Evolutionary conservation across 805 yeast genomes (phyloP).

Genomic region (Clavispora phyllophila): DNA sequence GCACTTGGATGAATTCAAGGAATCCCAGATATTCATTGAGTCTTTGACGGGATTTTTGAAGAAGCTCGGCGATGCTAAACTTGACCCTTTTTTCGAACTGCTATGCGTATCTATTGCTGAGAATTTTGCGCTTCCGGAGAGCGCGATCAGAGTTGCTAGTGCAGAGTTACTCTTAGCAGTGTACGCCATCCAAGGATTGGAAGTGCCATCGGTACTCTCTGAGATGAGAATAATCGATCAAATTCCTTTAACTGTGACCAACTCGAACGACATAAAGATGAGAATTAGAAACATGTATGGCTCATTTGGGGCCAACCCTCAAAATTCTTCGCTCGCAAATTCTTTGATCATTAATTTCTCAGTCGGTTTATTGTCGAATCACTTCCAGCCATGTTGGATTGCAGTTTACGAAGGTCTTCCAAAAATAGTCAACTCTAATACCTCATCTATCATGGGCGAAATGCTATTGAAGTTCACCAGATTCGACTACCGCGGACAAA

Average conservation of each 20-base stretch:
- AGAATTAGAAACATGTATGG: slow-evolving; percentile 45
- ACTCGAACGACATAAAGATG: slow-evolving; percentile 69
- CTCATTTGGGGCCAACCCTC: slow-evolving; percentile 18
- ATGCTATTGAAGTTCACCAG: slow-evolving; percentile 34
- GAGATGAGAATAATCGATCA: slow-evolving; percentile 53
- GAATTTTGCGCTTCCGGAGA: slow-evolving; percentile 47
- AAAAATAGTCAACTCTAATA: slow-evolving; percentile 25
- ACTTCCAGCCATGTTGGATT: slow-evolving; percentile 83
- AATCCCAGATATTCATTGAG: slow-evolving; percentile 34
- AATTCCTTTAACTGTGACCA: slow-evolving; percentile 61
- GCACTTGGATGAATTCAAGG: slow-evolving; percentile 20
- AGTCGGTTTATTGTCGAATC: slow-evolving; percentile 64
- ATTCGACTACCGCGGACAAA: slow-evolving; percentile 18
- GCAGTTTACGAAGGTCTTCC: slow-evolving; percentile 63
- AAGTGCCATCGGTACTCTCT: slow-evolving; percentile 38
- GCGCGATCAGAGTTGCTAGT: slow-evolving; percentile 45
- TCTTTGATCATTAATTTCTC: slow-evolving; percentile 30
- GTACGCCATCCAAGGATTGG: slow-evolving; percentile 14
- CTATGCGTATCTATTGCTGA: slow-evolving; percentile 12
- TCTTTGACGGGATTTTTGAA: slow-evolving; percentile 27
- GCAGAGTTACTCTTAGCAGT: slow-evolving; percentile 42
- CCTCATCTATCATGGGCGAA: slow-evolving; percentile 51
- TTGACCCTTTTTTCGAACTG: slow-evolving; percentile 5
- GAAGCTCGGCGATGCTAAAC: not conserved
- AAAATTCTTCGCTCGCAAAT: slow-evolving; percentile 14